Base-by-base conservation (phyloP, 345 rosid species). In the Brassica juncea region DNA sequence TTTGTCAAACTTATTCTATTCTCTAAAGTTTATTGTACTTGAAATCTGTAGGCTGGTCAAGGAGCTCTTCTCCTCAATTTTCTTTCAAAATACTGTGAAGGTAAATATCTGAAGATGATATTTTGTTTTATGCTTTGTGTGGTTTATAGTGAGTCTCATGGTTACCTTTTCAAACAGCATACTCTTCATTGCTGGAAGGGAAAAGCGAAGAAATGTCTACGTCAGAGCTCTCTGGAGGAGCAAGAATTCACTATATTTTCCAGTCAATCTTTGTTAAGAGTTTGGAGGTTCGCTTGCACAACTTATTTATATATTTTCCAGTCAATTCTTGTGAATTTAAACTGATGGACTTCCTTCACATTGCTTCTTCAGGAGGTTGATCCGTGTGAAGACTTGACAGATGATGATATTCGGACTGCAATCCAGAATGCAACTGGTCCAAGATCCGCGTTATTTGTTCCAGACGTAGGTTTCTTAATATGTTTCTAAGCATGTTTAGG, bases 51-150 rank as follows among this genome's bases (percentile, higher is more conserved):
- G 99, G 97, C 97, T 84, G 98, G 97, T 35, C 97, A 93, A 82
- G 98, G 99, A 68, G 94, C 99, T 75, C 88, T 96, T 79, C 87
- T 96, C 21, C 86, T 96, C 80, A 93, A 92, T 77, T 90, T 96
- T 82, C 91, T 93, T 73, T 93, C 99, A 4, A 93, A 90, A 83
- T 96, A 93, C 79, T 88, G 88, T 62, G 99, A 92, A 80, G 99
- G 99, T 93, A 85, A 73, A 42, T 68, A 52, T 31, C 54, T 70
- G 23, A 30, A 68, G 61, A 42, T 54, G 21, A 57, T 32, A 32
- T 66, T 57, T 66, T 25, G 44, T 71, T 60, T 35, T 71, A 52
- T 68, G 71, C 34, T 77, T 66, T 73, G 30, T 54, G 30, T 61
- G 70, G 44, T 73, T 73, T 16, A n/a, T 54, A 21, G 52, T 14